Evolutionary conservation across 1,139 yeast genomes (phyloP).

Genomic region (Waltiozyma sp.): DNA sequence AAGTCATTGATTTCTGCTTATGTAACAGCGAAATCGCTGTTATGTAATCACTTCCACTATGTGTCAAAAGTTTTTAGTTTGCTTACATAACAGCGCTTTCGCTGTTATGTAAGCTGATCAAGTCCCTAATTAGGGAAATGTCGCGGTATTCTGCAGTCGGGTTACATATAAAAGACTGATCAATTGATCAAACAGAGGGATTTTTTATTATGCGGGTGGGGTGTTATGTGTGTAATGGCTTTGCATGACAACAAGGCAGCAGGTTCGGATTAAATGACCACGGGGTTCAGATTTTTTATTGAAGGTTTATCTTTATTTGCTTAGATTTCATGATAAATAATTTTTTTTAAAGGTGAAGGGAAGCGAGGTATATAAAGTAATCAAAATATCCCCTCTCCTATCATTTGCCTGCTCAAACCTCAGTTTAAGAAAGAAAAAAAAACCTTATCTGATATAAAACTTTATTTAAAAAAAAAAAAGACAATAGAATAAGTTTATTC

Average conservation of each 20-base stretch:
- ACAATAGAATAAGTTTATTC: too few relatives aligned
- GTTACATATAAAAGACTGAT: background rate
- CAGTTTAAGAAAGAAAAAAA: too few relatives aligned
- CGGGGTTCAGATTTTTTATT: too few relatives aligned
- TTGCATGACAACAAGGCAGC: background rate
- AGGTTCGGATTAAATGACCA: background rate
- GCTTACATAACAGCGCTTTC: slow-evolving; percentile 1
- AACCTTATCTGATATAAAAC: too few relatives aligned
- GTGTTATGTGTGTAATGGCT: background rate
- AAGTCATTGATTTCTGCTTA: slow-evolving; percentile 1
- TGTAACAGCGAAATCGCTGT: slow-evolving; percentile 1
- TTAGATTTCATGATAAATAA: too few relatives aligned
- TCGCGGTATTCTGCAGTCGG: background rate
- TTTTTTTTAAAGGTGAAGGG: too few relatives aligned
- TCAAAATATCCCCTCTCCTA: too few relatives aligned
- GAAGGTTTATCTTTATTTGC: too few relatives aligned
- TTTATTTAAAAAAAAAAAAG: too few relatives aligned
- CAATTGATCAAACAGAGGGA: background rate
- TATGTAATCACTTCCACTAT: background rate
- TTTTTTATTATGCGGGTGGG: background rate
- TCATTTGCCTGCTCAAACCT: too few relatives aligned
- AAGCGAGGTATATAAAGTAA: too few relatives aligned
- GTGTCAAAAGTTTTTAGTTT: background rate
- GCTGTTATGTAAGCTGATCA: background rate
- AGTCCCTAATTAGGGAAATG: background rate